Conservation (phyloP, 2,329 filamentous ascomycete species). For the Coleophoma cylindrospora region DNA sequence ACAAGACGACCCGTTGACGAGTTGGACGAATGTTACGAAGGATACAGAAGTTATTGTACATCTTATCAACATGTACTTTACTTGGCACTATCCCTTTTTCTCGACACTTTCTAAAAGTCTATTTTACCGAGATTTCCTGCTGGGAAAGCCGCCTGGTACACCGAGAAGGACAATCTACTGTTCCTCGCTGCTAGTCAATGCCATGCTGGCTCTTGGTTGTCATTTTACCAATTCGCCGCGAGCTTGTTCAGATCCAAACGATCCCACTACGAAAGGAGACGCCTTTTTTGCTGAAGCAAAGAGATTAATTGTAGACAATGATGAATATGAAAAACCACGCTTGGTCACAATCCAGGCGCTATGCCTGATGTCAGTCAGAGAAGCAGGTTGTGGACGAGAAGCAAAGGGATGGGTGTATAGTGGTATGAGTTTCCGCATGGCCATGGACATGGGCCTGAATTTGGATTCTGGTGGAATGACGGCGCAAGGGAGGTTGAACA, state of each 20-base stretch:
- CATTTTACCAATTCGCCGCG: slow-evolving; percentile 80
- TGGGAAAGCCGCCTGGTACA: slow-evolving; percentile 54
- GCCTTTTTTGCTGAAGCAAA: slow-evolving; percentile 97
- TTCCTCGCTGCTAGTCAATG: slow-evolving; percentile 84
- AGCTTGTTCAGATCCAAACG: slow-evolving; percentile 65
- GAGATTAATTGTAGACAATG: slow-evolving; percentile 80
- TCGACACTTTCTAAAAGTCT: slow-evolving; percentile 81
- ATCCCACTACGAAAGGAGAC: slow-evolving; percentile 84
- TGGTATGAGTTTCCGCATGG: slow-evolving; percentile 98
- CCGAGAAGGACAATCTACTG: slow-evolving; percentile 67
- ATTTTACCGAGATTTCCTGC: slow-evolving; percentile 81
- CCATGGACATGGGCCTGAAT: slow-evolving; percentile 87
- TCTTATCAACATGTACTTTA: slow-evolving; percentile 96
- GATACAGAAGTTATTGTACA: slow-evolving; percentile 77
- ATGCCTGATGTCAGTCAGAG: slow-evolving; percentile 91
- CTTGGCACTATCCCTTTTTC: slow-evolving; percentile 96
- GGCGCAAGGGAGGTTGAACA: slow-evolving; percentile 35
- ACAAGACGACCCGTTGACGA: slow-evolving; percentile 66
- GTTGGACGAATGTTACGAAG: slow-evolving; percentile 82
- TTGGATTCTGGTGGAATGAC: slow-evolving; percentile 69
- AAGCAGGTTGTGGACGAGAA: slow-evolving; percentile 90
- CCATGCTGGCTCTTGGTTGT: slow-evolving; percentile 87
- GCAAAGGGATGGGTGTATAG: slow-evolving; percentile 98
- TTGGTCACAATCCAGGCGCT: slow-evolving; percentile 90
- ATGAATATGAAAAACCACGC: slow-evolving; percentile 85